A percentile compares a stretch with the other conserved stretches of the same genome.
Conservation (phyloP, 768 basidiomycete genomes). For the Lactifluus volemus region DNA sequence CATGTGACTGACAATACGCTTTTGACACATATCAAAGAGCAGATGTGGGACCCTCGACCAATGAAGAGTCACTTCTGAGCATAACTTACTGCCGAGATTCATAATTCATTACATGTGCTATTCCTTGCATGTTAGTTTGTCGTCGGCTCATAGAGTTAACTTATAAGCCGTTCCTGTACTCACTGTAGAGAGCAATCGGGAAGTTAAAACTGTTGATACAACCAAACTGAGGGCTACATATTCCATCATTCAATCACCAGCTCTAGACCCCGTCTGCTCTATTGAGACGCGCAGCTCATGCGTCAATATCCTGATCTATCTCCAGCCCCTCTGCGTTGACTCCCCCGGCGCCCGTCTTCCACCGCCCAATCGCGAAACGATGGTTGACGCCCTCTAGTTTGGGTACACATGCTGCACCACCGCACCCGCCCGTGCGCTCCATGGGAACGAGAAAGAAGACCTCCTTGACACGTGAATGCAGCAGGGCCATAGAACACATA, state of each 20-base stretch:
- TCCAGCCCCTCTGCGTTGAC: constrained; percentile 14
- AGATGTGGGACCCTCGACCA: constrained; percentile 63
- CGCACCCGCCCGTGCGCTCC: constrained; percentile 79
- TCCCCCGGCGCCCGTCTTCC: constrained; percentile 34
- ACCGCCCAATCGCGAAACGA: constrained; percentile 64
- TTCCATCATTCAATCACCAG: neutral
- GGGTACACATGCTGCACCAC: constrained; percentile 67
- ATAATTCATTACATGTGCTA: neutral
- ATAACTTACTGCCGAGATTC: neutral
- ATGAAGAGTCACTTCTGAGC: constrained; percentile 6
- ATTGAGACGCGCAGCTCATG: constrained; percentile 18
- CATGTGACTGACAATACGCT: constrained; percentile 49
- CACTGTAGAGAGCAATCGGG: neutral
- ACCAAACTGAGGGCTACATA: constrained; percentile 11
- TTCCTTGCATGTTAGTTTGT: neutral
- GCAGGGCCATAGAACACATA: constrained; percentile 94
- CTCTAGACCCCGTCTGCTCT: constrained; percentile 6
- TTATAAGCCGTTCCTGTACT: neutral
- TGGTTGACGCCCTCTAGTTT: constrained; percentile 85
- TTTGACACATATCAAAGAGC: constrained; percentile 42
- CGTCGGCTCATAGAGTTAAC: constrained; percentile 6
- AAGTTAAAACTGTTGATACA: constrained; percentile 4
- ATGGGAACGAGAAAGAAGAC: constrained; percentile 69
- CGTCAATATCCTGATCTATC: constrained; percentile 25
- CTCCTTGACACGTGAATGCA: constrained; percentile 91